Base-by-base conservation (phyloP, 2,329 filamentous ascomycete genomes). In the Fusarium falciforme region DNA sequence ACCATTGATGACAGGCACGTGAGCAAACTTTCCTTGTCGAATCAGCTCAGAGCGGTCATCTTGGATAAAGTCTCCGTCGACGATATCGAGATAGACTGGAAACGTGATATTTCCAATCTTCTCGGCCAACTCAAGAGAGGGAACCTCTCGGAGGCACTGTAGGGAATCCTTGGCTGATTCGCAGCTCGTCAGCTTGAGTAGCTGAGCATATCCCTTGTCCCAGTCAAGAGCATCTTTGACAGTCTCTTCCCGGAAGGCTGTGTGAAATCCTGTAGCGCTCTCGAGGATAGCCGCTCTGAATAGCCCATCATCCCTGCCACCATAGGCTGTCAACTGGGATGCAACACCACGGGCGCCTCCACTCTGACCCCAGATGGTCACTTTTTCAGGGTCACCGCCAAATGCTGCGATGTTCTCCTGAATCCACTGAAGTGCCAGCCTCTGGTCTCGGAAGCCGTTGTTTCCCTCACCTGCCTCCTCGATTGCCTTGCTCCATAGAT, bases 221-320 rank as follows among this genome's bases (percentile, higher is more conserved):
- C 65, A 74, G 1, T 7, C 54, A 3, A 47, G 42, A 1, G 58
- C 58, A 9, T 29, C 44, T 4, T 61, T 31, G 1, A 63, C 22
- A 2, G 67, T 20, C 11, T 65, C 52, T 11, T 71, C 71, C 5
- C 64, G 47, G 35, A 74, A 71, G 3, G 20, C 31, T 2, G 71
- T 74, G 3, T 68, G 71, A 1, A 71, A 74, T 0, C 71, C 71
- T 14, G 71, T 74, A 1, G 42, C 71, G 8, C 71, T 74, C 6
- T 74, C 67, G 0, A 74, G 67, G 1, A 74, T 74, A 35, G 72
- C 72, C 0, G 72, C 72, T 42, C 72, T 67, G n/a, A 74, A 74
- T 0, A 74, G 20, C 0, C 57, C 54, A 25, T 74, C 72, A 5
- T 74, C 52, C 29, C 60, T 22, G 0, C 72, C 72, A 1, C 31